These are phyloP conservation scores for Astragalus membranaceus DNA, from an alignment of 306 rosid genomes.

Conservation along the genomic window DNA sequence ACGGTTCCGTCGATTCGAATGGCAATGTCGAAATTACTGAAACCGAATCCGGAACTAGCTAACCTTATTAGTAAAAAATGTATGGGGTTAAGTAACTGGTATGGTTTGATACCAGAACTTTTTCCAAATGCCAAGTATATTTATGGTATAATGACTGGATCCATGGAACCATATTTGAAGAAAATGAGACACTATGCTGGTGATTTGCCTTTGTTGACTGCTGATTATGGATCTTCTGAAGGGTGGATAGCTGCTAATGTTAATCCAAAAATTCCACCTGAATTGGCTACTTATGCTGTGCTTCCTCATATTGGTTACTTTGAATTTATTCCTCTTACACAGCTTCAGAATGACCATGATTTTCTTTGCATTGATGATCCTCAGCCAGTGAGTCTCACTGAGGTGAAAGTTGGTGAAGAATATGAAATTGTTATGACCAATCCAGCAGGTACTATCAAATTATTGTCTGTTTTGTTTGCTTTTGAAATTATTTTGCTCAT, in stretches of 20 bases:
- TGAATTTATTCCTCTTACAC: constrained; percentile 63
- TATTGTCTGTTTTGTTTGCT: background rate
- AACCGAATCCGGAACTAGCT: constrained; percentile 71
- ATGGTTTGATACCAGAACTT: constrained; percentile 72
- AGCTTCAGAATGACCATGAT: background rate
- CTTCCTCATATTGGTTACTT: constrained; percentile 85
- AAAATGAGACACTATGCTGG: constrained; percentile 84
- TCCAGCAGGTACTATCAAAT: constrained; percentile 59
- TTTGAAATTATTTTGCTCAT: background rate
- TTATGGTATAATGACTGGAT: constrained; percentile 92
- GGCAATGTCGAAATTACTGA: constrained; percentile 60
- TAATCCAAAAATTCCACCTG: constrained; percentile 64
- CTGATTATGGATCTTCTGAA: constrained; percentile 93
- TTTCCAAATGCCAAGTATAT: constrained; percentile 83
- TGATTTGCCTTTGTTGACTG: constrained; percentile 63
- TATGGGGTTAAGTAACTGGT: constrained; percentile 72
- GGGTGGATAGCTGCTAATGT: constrained; percentile 92
- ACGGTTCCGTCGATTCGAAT: constrained; percentile 44
- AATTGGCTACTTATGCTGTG: constrained; percentile 62
- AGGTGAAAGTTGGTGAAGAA: constrained; percentile 66
- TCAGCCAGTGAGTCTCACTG: constrained; percentile 60
- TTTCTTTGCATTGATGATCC: constrained; percentile 30
- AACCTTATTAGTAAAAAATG: constrained; percentile 46
- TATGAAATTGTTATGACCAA: constrained; percentile 69
- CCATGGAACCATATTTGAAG: constrained; percentile 83